Percentiles rank a stretch among this genome's conserved stretches.
These are phyloP conservation scores for Acrodontium crateriforme DNA, from an alignment of 2,329 filamentous ascomycete genomes.

Conservation along the genomic window DNA sequence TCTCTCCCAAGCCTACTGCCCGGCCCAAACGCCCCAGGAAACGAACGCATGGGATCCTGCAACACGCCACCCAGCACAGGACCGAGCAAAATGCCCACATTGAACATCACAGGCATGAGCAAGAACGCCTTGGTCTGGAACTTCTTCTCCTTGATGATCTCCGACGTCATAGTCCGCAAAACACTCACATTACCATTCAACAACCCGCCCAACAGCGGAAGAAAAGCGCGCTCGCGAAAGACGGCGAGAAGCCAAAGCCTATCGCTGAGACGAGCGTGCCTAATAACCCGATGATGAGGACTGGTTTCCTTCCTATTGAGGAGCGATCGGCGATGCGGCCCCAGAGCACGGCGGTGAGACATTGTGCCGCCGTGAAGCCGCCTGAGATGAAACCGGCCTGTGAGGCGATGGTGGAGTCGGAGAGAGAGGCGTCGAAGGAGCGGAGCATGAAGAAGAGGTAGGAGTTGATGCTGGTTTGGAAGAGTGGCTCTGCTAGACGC, in stretches of 20 bases:
- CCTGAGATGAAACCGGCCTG: conserved; percentile 67
- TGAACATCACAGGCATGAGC: conserved; percentile 53
- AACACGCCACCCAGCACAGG: conserved; percentile 49
- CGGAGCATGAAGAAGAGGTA: conserved; percentile 80
- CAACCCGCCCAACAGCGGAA: conserved; percentile 53
- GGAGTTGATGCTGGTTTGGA: conserved; percentile 60
- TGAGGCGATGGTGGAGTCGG: conserved; percentile 50
- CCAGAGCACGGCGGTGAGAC: conserved; percentile 70
- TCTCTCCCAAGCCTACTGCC: conserved; percentile 42
- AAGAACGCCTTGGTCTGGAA: conserved; percentile 40
- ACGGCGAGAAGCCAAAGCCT: conserved; percentile 54
- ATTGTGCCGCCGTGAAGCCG: conserved; percentile 68
- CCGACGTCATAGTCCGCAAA: conserved; percentile 59
- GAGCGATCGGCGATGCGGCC: conserved; percentile 54
- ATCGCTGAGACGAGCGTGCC: conserved; percentile 53
- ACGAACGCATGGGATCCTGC: conserved; percentile 48
- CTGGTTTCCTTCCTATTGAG: conserved; percentile 55
- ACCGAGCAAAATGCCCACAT: conserved; percentile 36
- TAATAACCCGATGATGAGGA: conserved; percentile 61
- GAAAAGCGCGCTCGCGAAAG: conserved; percentile 46
- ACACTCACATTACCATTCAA: conserved; percentile 61
- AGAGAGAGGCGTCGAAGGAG: conserved; percentile 47
- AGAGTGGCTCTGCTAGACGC: conserved; percentile 65
- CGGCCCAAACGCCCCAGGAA: conserved; percentile 49
- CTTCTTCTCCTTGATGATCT: conserved; percentile 57